Percentiles rank a stretch among this genome's conserved stretches.
These are phyloP conservation scores for Aegilops longissima DNA, from an alignment of 176 grass and related monocot species.

Conservation along the genomic window DNA sequence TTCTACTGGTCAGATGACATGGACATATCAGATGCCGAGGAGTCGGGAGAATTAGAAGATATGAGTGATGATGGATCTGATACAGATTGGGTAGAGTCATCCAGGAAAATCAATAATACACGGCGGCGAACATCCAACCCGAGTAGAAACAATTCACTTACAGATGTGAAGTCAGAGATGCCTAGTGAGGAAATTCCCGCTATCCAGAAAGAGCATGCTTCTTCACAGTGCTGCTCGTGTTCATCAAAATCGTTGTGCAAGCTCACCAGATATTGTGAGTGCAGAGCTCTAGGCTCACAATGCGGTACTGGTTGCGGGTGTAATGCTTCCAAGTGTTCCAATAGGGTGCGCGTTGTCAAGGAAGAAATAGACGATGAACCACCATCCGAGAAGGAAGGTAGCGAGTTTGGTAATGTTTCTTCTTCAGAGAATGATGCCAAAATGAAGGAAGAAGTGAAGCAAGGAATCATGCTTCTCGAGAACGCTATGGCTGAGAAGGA, in stretches of 20 bases:
- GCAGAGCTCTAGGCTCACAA: slow-evolving; percentile 44
- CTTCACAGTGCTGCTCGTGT: slow-evolving; percentile 61
- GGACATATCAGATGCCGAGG: slow-evolving; percentile 84
- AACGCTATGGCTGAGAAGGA: slow-evolving; percentile 54
- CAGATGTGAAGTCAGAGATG: slow-evolving; percentile 36
- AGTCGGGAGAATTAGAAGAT: slow-evolving; percentile 50
- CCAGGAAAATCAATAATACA: slow-evolving; percentile 46
- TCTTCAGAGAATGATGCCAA: slow-evolving; percentile 53
- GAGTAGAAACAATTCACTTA: neutral
- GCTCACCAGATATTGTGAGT: slow-evolving; percentile 75
- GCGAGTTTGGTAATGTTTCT: slow-evolving; percentile 12
- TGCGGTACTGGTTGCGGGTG: slow-evolving; percentile 68
- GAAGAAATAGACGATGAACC: slow-evolving; percentile 24
- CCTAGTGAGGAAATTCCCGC: slow-evolving; percentile 27
- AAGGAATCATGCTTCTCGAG: slow-evolving; percentile 54
- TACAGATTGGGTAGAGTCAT: slow-evolving; percentile 48
- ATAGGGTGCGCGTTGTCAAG: slow-evolving; percentile 41
- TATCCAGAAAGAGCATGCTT: slow-evolving; percentile 15
- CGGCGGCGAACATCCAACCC: slow-evolving; percentile 22
- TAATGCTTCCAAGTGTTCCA: slow-evolving; percentile 60
- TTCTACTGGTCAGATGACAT: slow-evolving; percentile 63
- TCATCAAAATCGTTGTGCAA: slow-evolving; percentile 62
- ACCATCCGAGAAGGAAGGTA: slow-evolving; percentile 6
- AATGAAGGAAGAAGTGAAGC: slow-evolving; percentile 34
- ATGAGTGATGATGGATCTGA: slow-evolving; percentile 48